Conservation (phyloP, 306 rosid species). For the Astragalus glycyphyllos region DNA sequence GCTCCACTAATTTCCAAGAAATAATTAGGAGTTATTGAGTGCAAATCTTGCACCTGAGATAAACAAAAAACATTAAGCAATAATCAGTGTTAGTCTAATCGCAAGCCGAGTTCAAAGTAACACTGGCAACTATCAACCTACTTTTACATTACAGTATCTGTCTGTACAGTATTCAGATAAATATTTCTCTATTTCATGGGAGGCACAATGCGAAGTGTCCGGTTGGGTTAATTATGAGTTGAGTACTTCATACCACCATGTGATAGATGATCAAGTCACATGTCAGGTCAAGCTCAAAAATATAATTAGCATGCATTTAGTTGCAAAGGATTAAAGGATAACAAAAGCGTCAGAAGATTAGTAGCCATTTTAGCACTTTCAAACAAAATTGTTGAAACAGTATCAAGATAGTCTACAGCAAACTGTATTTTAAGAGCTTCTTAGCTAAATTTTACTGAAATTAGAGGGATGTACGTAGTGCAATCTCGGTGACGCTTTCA, state of each 20-base stretch:
- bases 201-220: not conserved
- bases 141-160: conserved; percentile 15
- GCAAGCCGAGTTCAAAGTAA: conserved; percentile 13
- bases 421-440: not conserved
- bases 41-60: conserved; percentile 92
- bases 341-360: not conserved
- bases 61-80: conserved; percentile 26
- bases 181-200: conserved; percentile 15
- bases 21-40: conserved; percentile 85
- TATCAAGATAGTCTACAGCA: conserved; percentile 1
- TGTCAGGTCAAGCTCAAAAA: not conserved
- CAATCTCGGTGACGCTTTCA: conserved; percentile 7
- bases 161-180: conserved; percentile 6
- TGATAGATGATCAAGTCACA: not conserved
- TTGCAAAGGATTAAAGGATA: conserved; percentile 15
- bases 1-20: conserved; percentile 97
- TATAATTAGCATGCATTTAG: conserved; percentile 26
- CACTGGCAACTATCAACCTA: conserved; percentile 22
- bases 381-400: conserved; percentile 17
- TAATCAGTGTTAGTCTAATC: conserved; percentile 4
- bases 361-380: not conserved
- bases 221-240: not conserved
- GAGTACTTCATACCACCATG: not conserved
- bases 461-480: conserved; percentile 23
- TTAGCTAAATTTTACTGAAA: conserved; percentile 3